Evolutionary conservation across 2,329 filamentous ascomycete genomes (phyloP), one percentile per base, ranked within the genome.

Genomic region (Hypoxylon sp.): DNA sequence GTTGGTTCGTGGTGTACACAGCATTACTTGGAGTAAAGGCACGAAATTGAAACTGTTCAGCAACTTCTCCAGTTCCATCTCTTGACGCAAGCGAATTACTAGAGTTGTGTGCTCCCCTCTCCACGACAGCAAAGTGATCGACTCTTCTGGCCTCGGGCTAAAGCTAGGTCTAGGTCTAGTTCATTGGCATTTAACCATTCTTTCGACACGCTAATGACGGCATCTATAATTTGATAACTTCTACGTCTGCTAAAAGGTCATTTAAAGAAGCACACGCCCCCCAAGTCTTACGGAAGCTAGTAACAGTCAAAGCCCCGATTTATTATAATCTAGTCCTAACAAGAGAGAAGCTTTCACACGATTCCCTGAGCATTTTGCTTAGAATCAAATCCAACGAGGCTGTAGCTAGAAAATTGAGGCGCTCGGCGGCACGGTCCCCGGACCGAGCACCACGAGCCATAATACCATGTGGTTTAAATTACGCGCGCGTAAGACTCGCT

Each of bases 1-100:
- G 55, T 60, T 43, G 48, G 61, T 68, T 65, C 43, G 55, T 59
- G 32, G 10, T 49, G 55, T 70, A 68, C 61, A 68, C 41, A 63
- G 68, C 65, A 68, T 70, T 58, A 32, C 36, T 58, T 23, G 62
- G 65, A 61, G 59, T 56, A 46, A 46, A 48, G 50, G 53, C 32
- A 63, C 57, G 68, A 63, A 65, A 70, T 70, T 63, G 59, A 68
- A 68, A 65, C 49, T 67, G 60, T 53, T 64, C 13, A 64, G 50
- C 57, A 57, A 21, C 28, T 56, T 46, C 11, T 13, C 34, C 11
- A 17, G 9, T 9, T 43, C 2, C 17, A 43, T 48, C 28, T 30
- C 34, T 62, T 46, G 11, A 43, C 36, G 17, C 13, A 17, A 49
- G 17, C n/a, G 17, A 34, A 55, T 34, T 6, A 28, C 43, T 5